Conservation (phyloP, 352 stramenopile species). For the Blastocystis hominis region DNA sequence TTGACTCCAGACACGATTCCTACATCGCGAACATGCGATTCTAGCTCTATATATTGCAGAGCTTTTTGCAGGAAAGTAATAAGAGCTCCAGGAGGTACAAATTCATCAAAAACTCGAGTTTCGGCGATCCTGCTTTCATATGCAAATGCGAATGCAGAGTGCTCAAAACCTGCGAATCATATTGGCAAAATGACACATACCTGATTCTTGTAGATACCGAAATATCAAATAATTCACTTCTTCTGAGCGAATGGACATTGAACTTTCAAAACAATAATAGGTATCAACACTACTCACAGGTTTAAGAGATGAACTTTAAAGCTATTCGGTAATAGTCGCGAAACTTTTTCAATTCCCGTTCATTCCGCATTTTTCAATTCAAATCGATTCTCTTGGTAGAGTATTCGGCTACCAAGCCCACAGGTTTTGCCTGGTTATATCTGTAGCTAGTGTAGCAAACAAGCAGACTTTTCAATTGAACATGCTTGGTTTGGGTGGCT, state of each 20-base stretch:
- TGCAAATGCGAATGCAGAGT: slow-evolving; percentile 51
- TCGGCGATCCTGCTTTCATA: slow-evolving; percentile 47
- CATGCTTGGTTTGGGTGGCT: neutral
- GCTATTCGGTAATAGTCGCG: neutral
- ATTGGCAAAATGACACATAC: neutral
- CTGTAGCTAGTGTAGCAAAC: too few relatives aligned
- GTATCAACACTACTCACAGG: neutral
- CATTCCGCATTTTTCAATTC: neutral
- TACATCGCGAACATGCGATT: slow-evolving; percentile 43
- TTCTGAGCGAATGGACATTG: slow-evolving; percentile 52
- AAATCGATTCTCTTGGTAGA: neutral
- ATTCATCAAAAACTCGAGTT: slow-evolving; percentile 50
- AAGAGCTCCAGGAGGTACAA: slow-evolving; percentile 17
- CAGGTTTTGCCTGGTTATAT: neutral
- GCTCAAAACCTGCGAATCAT: slow-evolving; percentile 37
- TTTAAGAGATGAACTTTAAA: neutral
- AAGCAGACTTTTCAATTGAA: neutral
- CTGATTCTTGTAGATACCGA: slow-evolving; percentile 54
- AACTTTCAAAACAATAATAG: neutral
- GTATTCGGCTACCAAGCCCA: neutral
- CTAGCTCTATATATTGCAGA: slow-evolving; percentile 53
- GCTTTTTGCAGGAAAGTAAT: slow-evolving; percentile 48
- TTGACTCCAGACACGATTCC: neutral
- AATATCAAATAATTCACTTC: slow-evolving; percentile 58
- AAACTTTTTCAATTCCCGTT: neutral